Evolutionary conservation across 1,139 yeast species (phyloP).

Genomic region (Lodderomyces jiufengensis): DNA sequence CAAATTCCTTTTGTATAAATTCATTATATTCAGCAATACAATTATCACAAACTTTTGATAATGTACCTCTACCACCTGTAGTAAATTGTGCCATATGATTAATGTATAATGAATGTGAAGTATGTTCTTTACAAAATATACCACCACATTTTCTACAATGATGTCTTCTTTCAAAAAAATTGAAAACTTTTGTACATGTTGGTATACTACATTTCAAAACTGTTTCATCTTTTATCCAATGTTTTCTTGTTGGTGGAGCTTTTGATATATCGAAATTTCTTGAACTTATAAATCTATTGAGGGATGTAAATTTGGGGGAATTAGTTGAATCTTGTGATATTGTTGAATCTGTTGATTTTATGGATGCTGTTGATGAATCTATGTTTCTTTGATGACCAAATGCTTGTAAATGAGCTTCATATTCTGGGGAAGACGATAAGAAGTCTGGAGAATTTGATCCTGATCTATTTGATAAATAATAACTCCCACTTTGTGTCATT

Average conservation of each 20-base stretch:
- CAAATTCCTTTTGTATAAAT: conserved; percentile 41
- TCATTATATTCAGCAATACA: conserved; percentile 72
- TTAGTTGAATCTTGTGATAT: conserved; percentile 28
- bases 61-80: conserved; percentile 69
- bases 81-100: conserved; percentile 71
- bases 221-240: conserved; percentile 75
- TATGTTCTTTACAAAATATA: conserved; percentile 73
- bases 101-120: conserved; percentile 53
- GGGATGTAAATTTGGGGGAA: conserved; percentile 14
- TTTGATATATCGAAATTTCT: conserved; percentile 28
- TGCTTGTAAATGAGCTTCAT: conserved; percentile 12
- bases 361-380: conserved; percentile 24
- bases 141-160: conserved; percentile 96
- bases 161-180: conserved; percentile 82
- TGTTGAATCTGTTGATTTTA: conserved; percentile 37
- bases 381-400: conserved; percentile 8
- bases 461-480: conserved; percentile 12
- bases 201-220: conserved; percentile 59
- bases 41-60: conserved; percentile 73
- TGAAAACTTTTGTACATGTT: conserved; percentile 58
- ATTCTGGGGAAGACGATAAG: conserved; percentile 8
- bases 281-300: conserved; percentile 9
- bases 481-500: conserved; percentile 27
- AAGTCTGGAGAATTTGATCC: conserved; percentile 62
- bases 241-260: conserved; percentile 58